A percentile compares a stretch with the other conserved stretches of the same genome.
Evolutionary conservation across 2,329 filamentous ascomycete species (phyloP).

Genomic region (Pyrenochaeta sp.): DNA sequence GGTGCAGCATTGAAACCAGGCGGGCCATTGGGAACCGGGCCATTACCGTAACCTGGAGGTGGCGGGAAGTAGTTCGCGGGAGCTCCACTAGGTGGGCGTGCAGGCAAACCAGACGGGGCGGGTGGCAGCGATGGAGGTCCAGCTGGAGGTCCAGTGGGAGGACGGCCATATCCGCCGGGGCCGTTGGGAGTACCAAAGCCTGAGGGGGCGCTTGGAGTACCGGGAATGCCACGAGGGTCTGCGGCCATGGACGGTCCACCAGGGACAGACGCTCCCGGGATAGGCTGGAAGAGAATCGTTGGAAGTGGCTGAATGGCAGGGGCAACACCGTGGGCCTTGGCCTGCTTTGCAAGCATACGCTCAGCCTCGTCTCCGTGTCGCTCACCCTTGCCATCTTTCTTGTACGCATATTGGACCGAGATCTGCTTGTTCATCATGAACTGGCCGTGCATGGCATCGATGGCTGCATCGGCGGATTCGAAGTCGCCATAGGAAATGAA

Average conservation of each 20-base stretch:
- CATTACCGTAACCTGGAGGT: constrained; percentile 29
- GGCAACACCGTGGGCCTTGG: constrained; percentile 91
- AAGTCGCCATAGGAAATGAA: constrained; percentile 95
- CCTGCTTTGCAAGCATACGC: constrained; percentile 87
- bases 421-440: constrained; percentile 98
- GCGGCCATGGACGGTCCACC: constrained; percentile 47
- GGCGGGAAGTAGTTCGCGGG: constrained; percentile 48
- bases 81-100: constrained; percentile 74
- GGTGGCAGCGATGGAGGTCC: constrained; percentile 62
- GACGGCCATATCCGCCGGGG: constrained; percentile 22
- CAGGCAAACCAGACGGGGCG: constrained; percentile 67
- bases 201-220: constrained; percentile 51
- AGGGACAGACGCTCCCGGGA: constrained; percentile 35
- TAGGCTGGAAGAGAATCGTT: constrained; percentile 69
- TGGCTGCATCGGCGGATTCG: constrained; percentile 90
- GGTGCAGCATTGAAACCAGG: constrained; percentile 28
- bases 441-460: constrained; percentile 92
- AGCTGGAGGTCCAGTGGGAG: constrained; percentile 31
- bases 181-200: constrained; percentile 30
- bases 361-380: constrained; percentile 94
- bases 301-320: constrained; percentile 80
- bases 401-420: constrained; percentile 97
- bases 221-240: constrained; percentile 41
- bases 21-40: constrained; percentile 20
- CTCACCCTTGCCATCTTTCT: constrained; percentile 98